A percentile compares a stretch with the other conserved stretches of the same genome.
phyloP scores from a whole-genome alignment of 176 grass and related monocot species.

The Saccharum spontaneum region DNA sequence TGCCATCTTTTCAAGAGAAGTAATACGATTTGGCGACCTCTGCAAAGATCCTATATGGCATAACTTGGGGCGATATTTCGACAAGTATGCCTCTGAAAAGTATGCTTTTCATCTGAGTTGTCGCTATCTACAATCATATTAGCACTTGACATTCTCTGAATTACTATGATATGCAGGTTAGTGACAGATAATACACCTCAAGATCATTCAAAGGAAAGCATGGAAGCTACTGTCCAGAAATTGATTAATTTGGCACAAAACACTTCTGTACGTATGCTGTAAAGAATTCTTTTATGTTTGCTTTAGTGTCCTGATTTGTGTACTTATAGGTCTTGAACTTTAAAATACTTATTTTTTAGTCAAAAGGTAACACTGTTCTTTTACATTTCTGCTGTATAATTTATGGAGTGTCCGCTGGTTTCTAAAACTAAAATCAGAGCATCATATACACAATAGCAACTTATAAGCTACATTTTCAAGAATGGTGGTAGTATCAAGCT shows the following conservation, averaged over 20 bases:
- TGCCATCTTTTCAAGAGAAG: constrained; percentile 79
- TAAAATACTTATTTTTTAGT: background rate
- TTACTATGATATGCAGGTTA: constrained; percentile 60
- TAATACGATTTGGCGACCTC: constrained; percentile 86
- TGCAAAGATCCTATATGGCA: constrained; percentile 97
- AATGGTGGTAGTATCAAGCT: background rate
- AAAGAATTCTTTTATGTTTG: background rate
- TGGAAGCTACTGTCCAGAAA: constrained; percentile 60
- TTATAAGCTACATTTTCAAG: background rate
- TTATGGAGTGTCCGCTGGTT: background rate
- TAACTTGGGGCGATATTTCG: constrained; percentile 86
- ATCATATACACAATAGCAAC: background rate
- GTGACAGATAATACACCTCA: constrained; percentile 44
- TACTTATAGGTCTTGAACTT: background rate
- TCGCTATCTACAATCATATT: background rate
- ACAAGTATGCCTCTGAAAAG: constrained; percentile 66
- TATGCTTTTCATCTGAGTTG: constrained; percentile 23
- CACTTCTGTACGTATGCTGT: constrained; percentile 72
- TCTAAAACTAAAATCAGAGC: background rate
- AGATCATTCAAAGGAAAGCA: constrained; percentile 75
- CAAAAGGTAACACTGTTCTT: background rate
- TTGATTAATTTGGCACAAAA: constrained; percentile 82
- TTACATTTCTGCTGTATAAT: background rate
- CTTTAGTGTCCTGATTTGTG: background rate
- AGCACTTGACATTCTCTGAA: constrained; percentile 31